These are phyloP conservation scores for Tetradesmus obliquus DNA, from an alignment of 139 green algal species.

Conservation along the genomic window DNA sequence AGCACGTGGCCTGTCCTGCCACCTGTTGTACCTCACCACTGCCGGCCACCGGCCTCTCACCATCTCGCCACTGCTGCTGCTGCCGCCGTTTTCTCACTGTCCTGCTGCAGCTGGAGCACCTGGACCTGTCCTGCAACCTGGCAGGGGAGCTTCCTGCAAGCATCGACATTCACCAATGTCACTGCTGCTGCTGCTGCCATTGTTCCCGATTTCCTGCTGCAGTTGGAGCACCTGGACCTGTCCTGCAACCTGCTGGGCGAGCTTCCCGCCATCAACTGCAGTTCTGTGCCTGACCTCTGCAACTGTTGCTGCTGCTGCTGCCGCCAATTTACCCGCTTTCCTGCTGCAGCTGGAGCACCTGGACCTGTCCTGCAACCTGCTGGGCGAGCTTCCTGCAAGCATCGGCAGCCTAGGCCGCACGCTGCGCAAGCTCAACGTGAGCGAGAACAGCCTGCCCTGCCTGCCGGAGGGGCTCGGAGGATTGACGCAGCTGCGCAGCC, in stretches of 20 bases:
- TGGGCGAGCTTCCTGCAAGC: constrained; percentile 3
- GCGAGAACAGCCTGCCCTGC: constrained; percentile 17
- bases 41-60: no score
- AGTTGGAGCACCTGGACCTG: background rate
- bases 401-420: constrained; percentile 32
- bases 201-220: no score
- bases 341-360: background rate
- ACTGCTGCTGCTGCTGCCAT: no score
- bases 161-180: no score
- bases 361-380: background rate
- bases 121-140: background rate
- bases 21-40: no score
- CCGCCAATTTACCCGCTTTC: no score
- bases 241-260: background rate
- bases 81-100: no score
- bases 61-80: no score
- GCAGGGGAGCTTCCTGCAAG: background rate
- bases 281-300: background rate
- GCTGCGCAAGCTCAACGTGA: constrained; percentile 43
- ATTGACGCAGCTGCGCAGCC: background rate
- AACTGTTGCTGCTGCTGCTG: no score
- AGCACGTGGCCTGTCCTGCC: no score
- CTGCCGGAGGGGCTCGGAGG: constrained; percentile 35
- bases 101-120: background rate
- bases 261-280: constrained; percentile 15